Evolutionary conservation across 768 basidiomycete genomes (phyloP).

Genomic region (Lactarius vividus): DNA sequence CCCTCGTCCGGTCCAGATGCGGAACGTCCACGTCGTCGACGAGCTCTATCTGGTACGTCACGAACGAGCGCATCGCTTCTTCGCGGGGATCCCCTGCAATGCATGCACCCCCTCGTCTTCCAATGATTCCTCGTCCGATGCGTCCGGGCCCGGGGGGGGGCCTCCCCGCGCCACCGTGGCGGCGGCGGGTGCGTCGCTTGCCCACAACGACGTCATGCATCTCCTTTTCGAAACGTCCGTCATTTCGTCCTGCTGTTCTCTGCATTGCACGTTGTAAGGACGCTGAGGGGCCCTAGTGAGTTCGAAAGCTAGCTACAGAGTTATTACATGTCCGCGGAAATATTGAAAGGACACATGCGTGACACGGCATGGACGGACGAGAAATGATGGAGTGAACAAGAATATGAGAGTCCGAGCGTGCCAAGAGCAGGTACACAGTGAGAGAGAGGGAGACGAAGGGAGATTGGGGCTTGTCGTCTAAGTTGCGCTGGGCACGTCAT

Average conservation of each 20-base stretch:
- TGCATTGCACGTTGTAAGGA: constrained; percentile 32
- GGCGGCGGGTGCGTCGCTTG: constrained; percentile 53
- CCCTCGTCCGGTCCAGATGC: constrained; percentile 39
- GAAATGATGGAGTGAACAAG: too few relatives aligned
- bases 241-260: constrained; percentile 68
- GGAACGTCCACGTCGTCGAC: constrained; percentile 50
- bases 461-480: too few relatives aligned
- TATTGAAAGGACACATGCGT: too few relatives aligned
- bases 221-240: constrained; percentile 57
- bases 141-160: constrained; percentile 59
- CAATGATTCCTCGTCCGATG: constrained; percentile 60
- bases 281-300: too few relatives aligned
- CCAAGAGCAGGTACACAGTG: too few relatives aligned
- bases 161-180: constrained; percentile 57
- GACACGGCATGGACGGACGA: too few relatives aligned
- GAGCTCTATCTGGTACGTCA: constrained; percentile 57
- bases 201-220: constrained; percentile 61
- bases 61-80: constrained; percentile 59
- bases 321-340: too few relatives aligned
- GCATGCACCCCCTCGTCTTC: constrained; percentile 48
- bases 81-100: constrained; percentile 44
- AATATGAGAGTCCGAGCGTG: too few relatives aligned
- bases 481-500: too few relatives aligned
- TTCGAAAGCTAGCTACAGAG: too few relatives aligned
- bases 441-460: too few relatives aligned